Base-by-base conservation (phyloP, 1,284 basidiomycete genomes). In the Leucoagaricus sp. region DNA sequence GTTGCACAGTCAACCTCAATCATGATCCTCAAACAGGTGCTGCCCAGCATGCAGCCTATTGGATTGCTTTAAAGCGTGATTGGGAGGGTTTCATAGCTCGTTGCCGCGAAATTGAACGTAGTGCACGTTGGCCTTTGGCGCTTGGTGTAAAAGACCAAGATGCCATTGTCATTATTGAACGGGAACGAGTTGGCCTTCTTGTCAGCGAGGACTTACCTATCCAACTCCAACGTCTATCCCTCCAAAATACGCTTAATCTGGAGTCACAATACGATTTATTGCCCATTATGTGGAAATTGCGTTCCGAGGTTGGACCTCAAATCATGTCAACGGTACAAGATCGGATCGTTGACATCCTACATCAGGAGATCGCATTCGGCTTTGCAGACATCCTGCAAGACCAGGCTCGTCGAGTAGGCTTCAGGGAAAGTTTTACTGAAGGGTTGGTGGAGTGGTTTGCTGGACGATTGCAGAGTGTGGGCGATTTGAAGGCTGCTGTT, bases 1-100 rank as follows among this genome's bases (percentile, higher is more conserved):
- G 94, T 1, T 93, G 87, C 63, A 89, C 90, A 0, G 86, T 96
- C 26, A 79, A 79, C 54, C 78, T 95, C 40, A 81, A 84, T 61
- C 81, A 82, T 36, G 90, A 93, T 65, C 79, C 86, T 0, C 84
- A 86, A 60, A 94, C 91, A 0, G 94, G 94, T 9, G 87, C 87
- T 19, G 79, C 86, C 36, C 85, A 91, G 59, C 81, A 94, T 63
- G 84, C 85, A 48, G 85, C 85, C 53, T 95, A 92, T 69, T 89
- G 91, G 83, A 89, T 84, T 64, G 85, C 87, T 0, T 73, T 96
- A 61, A 95, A 93, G 69, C 77, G 91, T 38, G 93, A 97, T 64
- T 97, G 94, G 93, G 90, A 96, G 65, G 92, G 94, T 1, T 93
- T 96, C 66, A 86, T 96, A 61, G 89, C 94, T 12, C 82, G 92